Evolutionary conservation across 116 monocot species (phyloP).

Genomic region (Zostera marina): DNA sequence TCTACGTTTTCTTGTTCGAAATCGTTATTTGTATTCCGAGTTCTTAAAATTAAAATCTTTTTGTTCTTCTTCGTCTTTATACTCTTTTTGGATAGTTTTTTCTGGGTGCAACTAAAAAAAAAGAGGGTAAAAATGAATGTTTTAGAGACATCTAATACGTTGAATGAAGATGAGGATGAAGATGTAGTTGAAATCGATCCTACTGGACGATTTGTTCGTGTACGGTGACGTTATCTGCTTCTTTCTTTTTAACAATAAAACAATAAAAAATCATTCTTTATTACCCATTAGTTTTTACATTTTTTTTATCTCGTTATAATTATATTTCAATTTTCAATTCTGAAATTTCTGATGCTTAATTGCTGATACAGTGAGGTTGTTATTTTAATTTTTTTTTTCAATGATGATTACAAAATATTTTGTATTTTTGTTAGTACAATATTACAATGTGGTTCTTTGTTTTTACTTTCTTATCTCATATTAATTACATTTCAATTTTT

Average conservation of each 20-base stretch:
- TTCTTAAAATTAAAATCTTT: not conserved
- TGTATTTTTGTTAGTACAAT: no score
- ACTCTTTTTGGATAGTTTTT: not conserved
- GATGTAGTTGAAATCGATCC: conserved; percentile 41
- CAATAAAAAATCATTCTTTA: not conserved
- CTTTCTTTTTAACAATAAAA: not conserved
- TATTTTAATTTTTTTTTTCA: no score
- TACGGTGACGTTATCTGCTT: conserved; percentile 5
- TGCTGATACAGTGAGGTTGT: no score
- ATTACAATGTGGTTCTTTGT: no score
- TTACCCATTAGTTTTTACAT: not conserved
- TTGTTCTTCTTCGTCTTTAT: no score
- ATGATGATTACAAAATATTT: no score
- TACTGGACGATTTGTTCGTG: conserved; percentile 33
- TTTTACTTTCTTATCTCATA: not conserved
- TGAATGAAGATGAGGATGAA: conserved; percentile 16
- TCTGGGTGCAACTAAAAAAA: not conserved
- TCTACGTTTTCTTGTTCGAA: not conserved
- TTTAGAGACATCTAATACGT: not conserved
- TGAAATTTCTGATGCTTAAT: no score
- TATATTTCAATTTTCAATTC: not conserved
- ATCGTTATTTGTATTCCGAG: not conserved
- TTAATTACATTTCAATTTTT: not conserved
- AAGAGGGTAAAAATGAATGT: no score
- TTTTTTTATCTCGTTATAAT: not conserved